Evolutionary conservation across 2,329 filamentous ascomycete species (phyloP), one percentile per base, ranked within the genome.

Genomic region (Xylaria sp.): DNA sequence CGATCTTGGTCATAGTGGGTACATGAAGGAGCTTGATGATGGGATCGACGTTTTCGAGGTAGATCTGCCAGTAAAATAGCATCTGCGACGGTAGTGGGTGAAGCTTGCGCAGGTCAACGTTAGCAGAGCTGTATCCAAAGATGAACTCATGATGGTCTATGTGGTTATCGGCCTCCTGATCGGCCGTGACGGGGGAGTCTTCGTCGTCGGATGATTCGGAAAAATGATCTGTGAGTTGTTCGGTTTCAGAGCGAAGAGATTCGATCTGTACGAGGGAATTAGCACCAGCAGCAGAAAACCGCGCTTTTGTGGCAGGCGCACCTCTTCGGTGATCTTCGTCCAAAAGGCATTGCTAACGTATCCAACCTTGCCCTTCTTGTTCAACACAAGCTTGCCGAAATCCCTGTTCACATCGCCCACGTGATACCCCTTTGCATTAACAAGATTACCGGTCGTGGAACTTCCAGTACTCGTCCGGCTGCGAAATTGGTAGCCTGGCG

Each of bases 261-360:
- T 66, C 63, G 54, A 66, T 68, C 63, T 65, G 30, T 55, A 18
- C 37, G 3, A 30, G n/a, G 57, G 51, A 35, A 54, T 65, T 49
- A 62, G 53, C 34, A 48, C 48, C 61, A 39, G 61, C 52, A 16
- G 11, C 23, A 39, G 34, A 11, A 16, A 52, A 30, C 39, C 19
- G 8, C 7, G 7, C 34, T 46, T 46, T 5, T 47, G 2, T 8
- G 23, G 34, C 39, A 53, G 52, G 66, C 75, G 57, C 73, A 87
- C 86, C 79, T 92, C 88, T 56, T 91, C 89, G 61, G 86, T 89
- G 55, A 92, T 78, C 63, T 83, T 89, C 18, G 87, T 84, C 88
- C 88, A 91, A 68, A 92, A 90, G 5, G 83, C 87, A 71, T 85
- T 90, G 75, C 87, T 90, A 65, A 92, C 84, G 70, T 92, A 92